Conservation (phyloP, 2,329 filamentous ascomycete species). For the Fusarium sororula region DNA sequence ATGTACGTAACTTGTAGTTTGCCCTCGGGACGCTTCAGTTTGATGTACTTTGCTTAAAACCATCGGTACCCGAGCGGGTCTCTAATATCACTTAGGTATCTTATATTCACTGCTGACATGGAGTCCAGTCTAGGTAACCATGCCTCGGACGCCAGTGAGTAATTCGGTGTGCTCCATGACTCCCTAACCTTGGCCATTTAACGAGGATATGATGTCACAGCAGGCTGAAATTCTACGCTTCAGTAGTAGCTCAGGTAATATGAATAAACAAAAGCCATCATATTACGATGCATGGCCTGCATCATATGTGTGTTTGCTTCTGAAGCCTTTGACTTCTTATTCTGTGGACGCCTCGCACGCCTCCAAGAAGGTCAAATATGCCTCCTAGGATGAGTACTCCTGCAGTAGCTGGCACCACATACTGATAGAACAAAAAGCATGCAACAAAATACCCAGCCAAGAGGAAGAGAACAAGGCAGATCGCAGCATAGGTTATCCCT, state of each 20-base stretch:
- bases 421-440: slow-evolving; percentile 10
- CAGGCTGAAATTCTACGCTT: background rate
- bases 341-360: background rate
- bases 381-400: background rate
- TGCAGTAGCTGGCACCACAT: background rate
- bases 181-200: background rate
- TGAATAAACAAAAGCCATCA: background rate
- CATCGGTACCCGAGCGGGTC: slow-evolving; percentile 25
- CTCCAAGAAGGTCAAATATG: background rate
- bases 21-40: background rate
- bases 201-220: background rate
- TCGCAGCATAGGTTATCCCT: background rate
- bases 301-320: background rate
- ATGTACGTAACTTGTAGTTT: slow-evolving; percentile 15
- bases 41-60: slow-evolving; percentile 1
- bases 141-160: background rate
- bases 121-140: background rate
- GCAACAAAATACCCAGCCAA: background rate
- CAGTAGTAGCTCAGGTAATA: background rate
- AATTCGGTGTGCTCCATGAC: background rate
- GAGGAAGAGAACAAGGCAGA: background rate
- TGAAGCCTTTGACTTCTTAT: background rate
- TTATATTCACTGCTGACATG: slow-evolving; percentile 6
- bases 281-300: background rate
- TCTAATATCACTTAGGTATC: background rate